Evolutionary conservation across 1,139 yeast genomes (phyloP), one percentile per base, ranked within the genome.

Genomic region (Lizanozyma gosingica): DNA sequence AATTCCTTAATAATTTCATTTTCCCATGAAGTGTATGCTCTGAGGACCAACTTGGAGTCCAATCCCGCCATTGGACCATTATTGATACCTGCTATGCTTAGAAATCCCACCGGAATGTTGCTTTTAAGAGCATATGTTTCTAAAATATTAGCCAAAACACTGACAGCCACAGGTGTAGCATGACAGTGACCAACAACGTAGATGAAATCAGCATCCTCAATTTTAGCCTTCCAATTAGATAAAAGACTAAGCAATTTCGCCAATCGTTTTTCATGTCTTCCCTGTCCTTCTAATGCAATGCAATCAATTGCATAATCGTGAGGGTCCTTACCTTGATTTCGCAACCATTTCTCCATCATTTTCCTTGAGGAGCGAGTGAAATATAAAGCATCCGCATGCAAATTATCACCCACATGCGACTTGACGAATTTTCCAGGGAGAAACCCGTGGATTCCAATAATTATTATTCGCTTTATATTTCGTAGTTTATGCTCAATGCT

Each of bases 231-330:
- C 79, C 79, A 76, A 47, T 73, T 73, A 8, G 62, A 61, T 18
- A 75, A 51, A 15, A 76, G 50, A 35, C 54, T 48, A 14, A 62
- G 42, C 34, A 66, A 55, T 34, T 58, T 55, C 18, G 60, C 59
- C 2, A 65, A 71, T 39, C 79, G 47, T 27, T 71, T 71, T 32
- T 58, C 55, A 2, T 73, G 60, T 36, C 60, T 62, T 2, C 81
- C 81, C 42, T 70, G 67, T 1, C 81, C 80, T 46, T 76, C 81
- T 15, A 76, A 53, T 3, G 77, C 67, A 15, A 76, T 69, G 0
- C 74, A 63, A 34, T 68, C 68, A n/a, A 76, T 64, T 15, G 57
- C 59, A 39, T 48, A 49, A 18, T 56, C 51, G 15, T 55, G 47
- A 15, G 55, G 4, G 1, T 49, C 53, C 3, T 56, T 48, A 17